phyloP scores from a whole-genome alignment of 2,329 filamentous ascomycete genomes.

The Clarireedia hainanense region DNA sequence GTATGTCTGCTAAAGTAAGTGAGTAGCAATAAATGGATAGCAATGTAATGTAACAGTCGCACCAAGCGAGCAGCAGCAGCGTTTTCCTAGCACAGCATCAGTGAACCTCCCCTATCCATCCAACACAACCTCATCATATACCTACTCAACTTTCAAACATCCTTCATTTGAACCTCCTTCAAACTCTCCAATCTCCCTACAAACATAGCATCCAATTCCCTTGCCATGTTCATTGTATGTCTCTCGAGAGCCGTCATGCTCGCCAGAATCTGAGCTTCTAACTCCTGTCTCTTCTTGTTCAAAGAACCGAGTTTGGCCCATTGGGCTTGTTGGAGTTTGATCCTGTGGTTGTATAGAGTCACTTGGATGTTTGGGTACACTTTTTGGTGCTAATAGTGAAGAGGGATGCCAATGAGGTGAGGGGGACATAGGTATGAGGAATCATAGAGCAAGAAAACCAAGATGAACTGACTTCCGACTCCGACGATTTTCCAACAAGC shows the following conservation, averaged over 20 bases:
- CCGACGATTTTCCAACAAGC: conserved; percentile 18
- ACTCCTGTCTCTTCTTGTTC: conserved; percentile 20
- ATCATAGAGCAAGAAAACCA: background rate
- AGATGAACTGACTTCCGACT: conserved; percentile 21
- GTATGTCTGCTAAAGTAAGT: conserved; percentile 13
- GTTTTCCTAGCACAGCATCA: background rate
- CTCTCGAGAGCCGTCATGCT: conserved; percentile 24
- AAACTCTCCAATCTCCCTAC: conserved; percentile 21
- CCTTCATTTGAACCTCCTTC: background rate
- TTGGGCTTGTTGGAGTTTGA: conserved; percentile 17
- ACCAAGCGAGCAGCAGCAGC: too few species aligned
- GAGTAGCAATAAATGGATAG: conserved; percentile 13
- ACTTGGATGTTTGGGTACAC: too few species aligned
- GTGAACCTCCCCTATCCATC: background rate
- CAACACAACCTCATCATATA: background rate
- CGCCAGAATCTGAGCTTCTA: conserved; percentile 23
- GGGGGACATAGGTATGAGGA: background rate
- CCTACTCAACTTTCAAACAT: background rate
- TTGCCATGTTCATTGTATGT: conserved; percentile 19
- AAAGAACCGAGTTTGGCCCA: conserved; percentile 23
- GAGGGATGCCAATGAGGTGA: background rate
- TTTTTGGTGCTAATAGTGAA: background rate
- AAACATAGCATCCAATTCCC: conserved; percentile 22
- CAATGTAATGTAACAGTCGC: conserved; percentile 4
- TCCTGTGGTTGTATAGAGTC: conserved; percentile 9